Evolutionary conservation across 345 rosid species (phyloP).

Genomic region (Hibiscus tridactylites): DNA sequence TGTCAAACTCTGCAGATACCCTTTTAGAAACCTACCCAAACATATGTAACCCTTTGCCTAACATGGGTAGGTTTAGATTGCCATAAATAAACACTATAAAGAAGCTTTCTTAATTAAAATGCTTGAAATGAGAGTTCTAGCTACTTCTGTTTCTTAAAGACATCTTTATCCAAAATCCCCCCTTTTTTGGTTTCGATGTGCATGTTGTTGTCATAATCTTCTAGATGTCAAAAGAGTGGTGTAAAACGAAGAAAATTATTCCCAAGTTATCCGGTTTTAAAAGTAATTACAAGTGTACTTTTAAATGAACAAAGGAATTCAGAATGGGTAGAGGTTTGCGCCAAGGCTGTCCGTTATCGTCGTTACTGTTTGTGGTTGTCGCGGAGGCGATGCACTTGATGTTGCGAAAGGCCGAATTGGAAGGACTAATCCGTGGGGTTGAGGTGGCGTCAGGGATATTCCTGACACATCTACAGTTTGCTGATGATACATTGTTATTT

Average conservation of each 20-base stretch:
- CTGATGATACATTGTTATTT: no score
- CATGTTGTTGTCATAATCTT: conserved; percentile 10
- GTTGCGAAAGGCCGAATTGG: no score
- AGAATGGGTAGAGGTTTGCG: no score
- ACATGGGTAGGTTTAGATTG: not conserved
- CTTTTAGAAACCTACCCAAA: not conserved
- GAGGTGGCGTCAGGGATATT: no score
- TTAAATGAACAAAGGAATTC: no score
- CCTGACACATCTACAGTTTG: no score
- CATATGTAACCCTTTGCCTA: not conserved
- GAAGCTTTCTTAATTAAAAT: not conserved
- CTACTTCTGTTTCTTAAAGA: not conserved
- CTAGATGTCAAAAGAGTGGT: not conserved
- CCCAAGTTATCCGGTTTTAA: not conserved
- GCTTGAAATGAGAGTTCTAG: not conserved
- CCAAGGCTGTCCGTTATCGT: no score
- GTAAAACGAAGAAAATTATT: not conserved
- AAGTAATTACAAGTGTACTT: not conserved
- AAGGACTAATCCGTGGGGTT: no score
- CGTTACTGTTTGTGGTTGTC: no score
- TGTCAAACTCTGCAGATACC: not conserved
- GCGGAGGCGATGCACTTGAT: no score
- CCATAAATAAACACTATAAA: not conserved
- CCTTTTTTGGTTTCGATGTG: not conserved
- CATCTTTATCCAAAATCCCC: not conserved